A percentile compares a stretch with the other conserved stretches of the same genome.
These are phyloP conservation scores for Eucalyptus guilfoylei DNA, from an alignment of 345 rosid genomes.

Conservation along the genomic window DNA sequence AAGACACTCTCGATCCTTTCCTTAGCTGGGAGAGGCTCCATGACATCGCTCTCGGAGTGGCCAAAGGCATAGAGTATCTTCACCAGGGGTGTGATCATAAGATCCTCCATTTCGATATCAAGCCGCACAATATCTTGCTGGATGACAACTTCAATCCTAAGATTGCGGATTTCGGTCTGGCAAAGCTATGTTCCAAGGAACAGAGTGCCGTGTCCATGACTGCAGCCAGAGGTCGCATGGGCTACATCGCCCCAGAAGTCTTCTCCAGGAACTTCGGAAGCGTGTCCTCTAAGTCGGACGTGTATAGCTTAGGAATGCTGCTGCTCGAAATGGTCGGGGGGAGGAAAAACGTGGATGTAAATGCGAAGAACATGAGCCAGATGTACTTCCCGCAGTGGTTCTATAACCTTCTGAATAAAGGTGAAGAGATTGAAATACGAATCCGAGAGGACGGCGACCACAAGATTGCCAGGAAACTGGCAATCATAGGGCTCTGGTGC, in stretches of 20 bases:
- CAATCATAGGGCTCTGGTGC: constrained; percentile 1
- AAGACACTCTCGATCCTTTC: neutral
- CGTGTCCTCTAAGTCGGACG: neutral
- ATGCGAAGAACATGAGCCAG: neutral
- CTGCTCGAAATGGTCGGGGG: constrained; percentile 5
- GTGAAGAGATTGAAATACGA: neutral
- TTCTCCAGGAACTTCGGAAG: neutral
- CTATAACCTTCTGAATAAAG: neutral
- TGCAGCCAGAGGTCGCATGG: constrained; percentile 5
- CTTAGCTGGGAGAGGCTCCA: constrained; percentile 2
- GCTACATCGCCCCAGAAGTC: constrained; percentile 3
- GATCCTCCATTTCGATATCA: constrained; percentile 18
- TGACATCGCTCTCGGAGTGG: constrained; percentile 5
- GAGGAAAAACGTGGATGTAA: neutral
- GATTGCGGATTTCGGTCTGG: constrained; percentile 16
- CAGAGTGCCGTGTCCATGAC: neutral
- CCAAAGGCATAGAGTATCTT: constrained; percentile 9
- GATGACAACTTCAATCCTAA: neutral
- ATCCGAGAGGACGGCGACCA: neutral
- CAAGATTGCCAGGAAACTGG: constrained; percentile 1
- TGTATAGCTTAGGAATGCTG: constrained; percentile 12
- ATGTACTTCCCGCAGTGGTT: neutral
- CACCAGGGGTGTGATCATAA: constrained; percentile 15
- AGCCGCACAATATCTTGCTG: constrained; percentile 4
- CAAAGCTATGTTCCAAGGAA: neutral